A percentile compares a stretch with the other conserved stretches of the same genome.
These are phyloP conservation scores for Boechera stricta DNA, from an alignment of 345 rosid species.

Conservation along the genomic window DNA sequence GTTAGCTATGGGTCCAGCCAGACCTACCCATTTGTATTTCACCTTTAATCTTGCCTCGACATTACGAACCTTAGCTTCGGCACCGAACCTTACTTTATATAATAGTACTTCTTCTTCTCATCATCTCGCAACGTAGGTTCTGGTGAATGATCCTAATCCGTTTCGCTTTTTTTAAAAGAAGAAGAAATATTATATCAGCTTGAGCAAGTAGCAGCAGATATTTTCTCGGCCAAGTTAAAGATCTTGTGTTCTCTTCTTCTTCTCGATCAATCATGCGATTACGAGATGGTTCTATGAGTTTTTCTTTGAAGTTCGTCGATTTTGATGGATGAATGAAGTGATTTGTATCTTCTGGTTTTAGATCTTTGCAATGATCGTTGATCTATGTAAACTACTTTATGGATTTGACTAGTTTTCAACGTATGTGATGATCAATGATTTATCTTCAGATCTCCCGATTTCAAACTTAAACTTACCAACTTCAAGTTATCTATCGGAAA, in stretches of 20 bases:
- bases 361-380: slow-evolving; percentile 21
- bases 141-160: slow-evolving; percentile 35
- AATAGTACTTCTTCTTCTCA: background rate
- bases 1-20: slow-evolving; percentile 23
- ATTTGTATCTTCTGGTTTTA: slow-evolving; percentile 23
- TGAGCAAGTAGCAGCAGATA: slow-evolving; percentile 30
- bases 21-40: slow-evolving; percentile 40
- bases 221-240: slow-evolving; percentile 37
- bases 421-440: background rate
- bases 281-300: background rate
- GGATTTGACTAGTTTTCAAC: slow-evolving; percentile 5
- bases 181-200: slow-evolving; percentile 16
- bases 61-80: slow-evolving; percentile 11
- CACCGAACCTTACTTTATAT: slow-evolving; percentile 39
- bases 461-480: background rate
- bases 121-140: slow-evolving; percentile 28
- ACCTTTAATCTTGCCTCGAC: background rate
- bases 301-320: background rate
- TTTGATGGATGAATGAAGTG: slow-evolving; percentile 28
- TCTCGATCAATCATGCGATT: background rate
- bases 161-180: background rate
- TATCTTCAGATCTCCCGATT: slow-evolving; percentile 27
- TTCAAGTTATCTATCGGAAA: slow-evolving; percentile 4
- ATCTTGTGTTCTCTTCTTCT: slow-evolving; percentile 18
- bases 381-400: background rate